Percentiles rank a stretch among this genome's conserved stretches.
Evolutionary conservation across 805 yeast genomes (phyloP).

Genomic region (Tetrapisispora taiwanensis): DNA sequence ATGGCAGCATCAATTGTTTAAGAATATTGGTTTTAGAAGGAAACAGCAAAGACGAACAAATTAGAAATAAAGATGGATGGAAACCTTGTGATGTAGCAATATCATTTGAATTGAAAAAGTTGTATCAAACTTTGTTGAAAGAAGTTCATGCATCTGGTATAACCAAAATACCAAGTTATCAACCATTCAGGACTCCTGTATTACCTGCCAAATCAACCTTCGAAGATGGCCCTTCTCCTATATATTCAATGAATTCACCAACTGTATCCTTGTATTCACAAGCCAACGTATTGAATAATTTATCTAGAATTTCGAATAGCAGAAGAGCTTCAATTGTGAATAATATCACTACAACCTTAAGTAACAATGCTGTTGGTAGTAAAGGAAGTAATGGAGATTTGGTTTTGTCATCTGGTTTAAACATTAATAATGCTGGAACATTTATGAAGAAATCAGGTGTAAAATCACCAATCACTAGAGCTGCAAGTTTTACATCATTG

Average conservation of each 20-base stretch:
- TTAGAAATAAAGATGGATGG: constrained; percentile 53
- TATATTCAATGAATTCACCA: constrained; percentile 18
- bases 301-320: constrained; percentile 18
- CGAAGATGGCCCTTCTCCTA: constrained; percentile 26
- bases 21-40: constrained; percentile 37
- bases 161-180: constrained; percentile 14
- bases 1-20: constrained; percentile 50
- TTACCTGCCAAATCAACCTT: constrained; percentile 17
- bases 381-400: constrained; percentile 2
- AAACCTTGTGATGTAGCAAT: constrained; percentile 51
- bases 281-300: constrained; percentile 9
- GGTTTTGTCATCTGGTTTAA: constrained; percentile 17
- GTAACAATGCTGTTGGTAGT: constrained; percentile 2
- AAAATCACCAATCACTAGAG: constrained; percentile 10
- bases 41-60: constrained; percentile 37
- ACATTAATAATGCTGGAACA: constrained; percentile 17
- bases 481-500: constrained; percentile 12
- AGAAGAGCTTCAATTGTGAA: constrained; percentile 15
- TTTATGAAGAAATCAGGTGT: constrained; percentile 2
- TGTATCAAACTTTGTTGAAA: constrained; percentile 28
- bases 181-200: constrained; percentile 21
- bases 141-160: constrained; percentile 12
- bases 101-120: constrained; percentile 40
- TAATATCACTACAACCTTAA: background rate
- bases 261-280: constrained; percentile 10